These are phyloP conservation scores for Nemania serpens DNA, from an alignment of 2,329 filamentous ascomycete species.

Conservation along the genomic window DNA sequence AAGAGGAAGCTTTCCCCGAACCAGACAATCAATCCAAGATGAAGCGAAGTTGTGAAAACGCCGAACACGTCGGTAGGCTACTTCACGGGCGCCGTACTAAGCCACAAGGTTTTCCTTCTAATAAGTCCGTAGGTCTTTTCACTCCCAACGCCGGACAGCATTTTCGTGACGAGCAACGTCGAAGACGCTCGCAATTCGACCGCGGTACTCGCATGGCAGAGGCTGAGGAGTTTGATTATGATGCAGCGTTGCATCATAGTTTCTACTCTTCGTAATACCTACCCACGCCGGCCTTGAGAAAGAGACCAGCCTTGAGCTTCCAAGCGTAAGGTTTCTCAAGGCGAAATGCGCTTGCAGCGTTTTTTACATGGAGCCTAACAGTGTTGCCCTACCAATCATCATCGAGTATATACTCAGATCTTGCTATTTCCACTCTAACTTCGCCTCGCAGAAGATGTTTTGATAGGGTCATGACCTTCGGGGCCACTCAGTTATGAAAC, in stretches of 20 bases:
- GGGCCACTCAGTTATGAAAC: no score
- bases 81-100: no score
- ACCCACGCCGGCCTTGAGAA: conserved; percentile 6
- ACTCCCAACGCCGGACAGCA: conserved; percentile 78
- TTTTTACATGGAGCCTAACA: background rate
- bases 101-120: conserved; percentile 4
- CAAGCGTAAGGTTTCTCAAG: conserved; percentile 15
- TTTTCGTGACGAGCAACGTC: conserved; percentile 75
- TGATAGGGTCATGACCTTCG: background rate
- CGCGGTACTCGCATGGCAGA: conserved; percentile 76
- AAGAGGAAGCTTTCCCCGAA: conserved; percentile 75
- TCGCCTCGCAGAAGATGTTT: background rate
- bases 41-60: conserved; percentile 85
- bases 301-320: conserved; percentile 16
- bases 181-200: conserved; percentile 78
- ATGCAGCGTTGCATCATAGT: conserved; percentile 47
- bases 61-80: conserved; percentile 75
- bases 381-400: background rate
- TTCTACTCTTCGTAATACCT: conserved; percentile 41
- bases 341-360: conserved; percentile 1
- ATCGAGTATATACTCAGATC: background rate
- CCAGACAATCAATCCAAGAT: conserved; percentile 88
- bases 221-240: conserved; percentile 64
- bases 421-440: background rate
- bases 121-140: conserved; percentile 66